A percentile compares a stretch with the other conserved stretches of the same genome.
Conservation (phyloP, 306 rosid genomes). For the Canavalia gladiata region DNA sequence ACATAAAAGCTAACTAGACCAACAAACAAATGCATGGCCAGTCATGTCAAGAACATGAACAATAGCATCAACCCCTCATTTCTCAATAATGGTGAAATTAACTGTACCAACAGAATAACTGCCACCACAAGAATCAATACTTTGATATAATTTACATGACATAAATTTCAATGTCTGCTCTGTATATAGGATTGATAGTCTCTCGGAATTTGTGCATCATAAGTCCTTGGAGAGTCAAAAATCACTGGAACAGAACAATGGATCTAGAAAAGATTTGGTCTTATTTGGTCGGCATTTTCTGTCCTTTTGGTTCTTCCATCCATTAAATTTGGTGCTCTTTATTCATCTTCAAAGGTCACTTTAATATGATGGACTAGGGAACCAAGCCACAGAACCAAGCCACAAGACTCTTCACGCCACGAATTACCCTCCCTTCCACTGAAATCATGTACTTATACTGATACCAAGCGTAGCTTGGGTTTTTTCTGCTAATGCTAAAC, state of each 20-base stretch:
- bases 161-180: conserved; percentile 42
- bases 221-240: conserved; percentile 49
- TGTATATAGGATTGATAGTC: conserved; percentile 40
- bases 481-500: conserved; percentile 1
- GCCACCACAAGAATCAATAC: conserved; percentile 54
- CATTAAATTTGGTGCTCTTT: conserved; percentile 60
- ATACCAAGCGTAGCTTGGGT: conserved; percentile 46
- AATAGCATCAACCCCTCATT: conserved; percentile 52
- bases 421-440: not conserved
- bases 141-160: conserved; percentile 44
- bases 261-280: conserved; percentile 70
- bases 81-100: conserved; percentile 55
- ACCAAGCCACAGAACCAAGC: conserved; percentile 49
- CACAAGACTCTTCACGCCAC: conserved; percentile 12
- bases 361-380: conserved; percentile 56
- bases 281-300: conserved; percentile 64
- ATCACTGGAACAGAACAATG: conserved; percentile 59
- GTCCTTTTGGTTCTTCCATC: conserved; percentile 69
- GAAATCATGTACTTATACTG: conserved; percentile 2
- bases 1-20: conserved; percentile 45
- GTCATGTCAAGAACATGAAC: conserved; percentile 54
- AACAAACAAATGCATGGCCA: conserved; percentile 46
- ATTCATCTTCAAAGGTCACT: conserved; percentile 54
- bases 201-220: conserved; percentile 66
- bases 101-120: conserved; percentile 73